A percentile compares a stretch with the other conserved stretches of the same genome.
These are phyloP conservation scores for Ramularia collo-cygni DNA, from an alignment of 2,329 filamentous ascomycete genomes.

Conservation along the genomic window DNA sequence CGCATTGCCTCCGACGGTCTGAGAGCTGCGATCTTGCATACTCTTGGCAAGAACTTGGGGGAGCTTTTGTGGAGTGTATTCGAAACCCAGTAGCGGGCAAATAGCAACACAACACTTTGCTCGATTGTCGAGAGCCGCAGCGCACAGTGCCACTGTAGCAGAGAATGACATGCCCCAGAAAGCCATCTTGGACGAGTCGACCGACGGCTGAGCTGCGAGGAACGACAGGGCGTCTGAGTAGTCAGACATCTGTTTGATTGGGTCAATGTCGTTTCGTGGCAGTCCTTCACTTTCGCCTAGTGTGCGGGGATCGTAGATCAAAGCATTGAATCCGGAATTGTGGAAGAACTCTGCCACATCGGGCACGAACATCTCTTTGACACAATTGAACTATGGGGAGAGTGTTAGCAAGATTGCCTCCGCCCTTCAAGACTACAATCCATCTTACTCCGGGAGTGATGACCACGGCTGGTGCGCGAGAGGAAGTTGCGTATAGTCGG, in stretches of 20 bases:
- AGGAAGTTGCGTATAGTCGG: neutral
- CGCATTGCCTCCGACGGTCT: slow-evolving; percentile 31
- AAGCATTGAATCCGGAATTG: slow-evolving; percentile 28
- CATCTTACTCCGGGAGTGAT: slow-evolving; percentile 1
- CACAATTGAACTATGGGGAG: slow-evolving; percentile 25
- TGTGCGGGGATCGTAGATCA: slow-evolving; percentile 34
- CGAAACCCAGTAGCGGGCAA: slow-evolving; percentile 18
- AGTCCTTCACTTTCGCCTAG: slow-evolving; percentile 34
- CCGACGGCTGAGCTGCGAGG: slow-evolving; percentile 21
- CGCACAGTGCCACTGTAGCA: slow-evolving; percentile 21
- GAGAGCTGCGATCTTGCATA: slow-evolving; percentile 36
- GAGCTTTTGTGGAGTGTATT: slow-evolving; percentile 13
- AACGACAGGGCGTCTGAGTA: slow-evolving; percentile 34
- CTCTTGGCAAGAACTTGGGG: slow-evolving; percentile 25
- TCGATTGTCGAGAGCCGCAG: slow-evolving; percentile 31
- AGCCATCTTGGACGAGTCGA: slow-evolving; percentile 27
- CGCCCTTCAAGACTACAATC: neutral
- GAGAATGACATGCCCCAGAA: slow-evolving; percentile 36
- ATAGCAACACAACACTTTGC: slow-evolving; percentile 23
- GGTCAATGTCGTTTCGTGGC: slow-evolving; percentile 35
- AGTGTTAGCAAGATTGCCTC: neutral
- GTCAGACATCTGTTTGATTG: slow-evolving; percentile 29
- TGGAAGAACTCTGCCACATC: slow-evolving; percentile 32
- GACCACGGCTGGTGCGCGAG: neutral
- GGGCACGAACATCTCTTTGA: slow-evolving; percentile 31